phyloP scores from a whole-genome alignment of 73 alveolate species.

The Paramecium tetraurelia region DNA sequence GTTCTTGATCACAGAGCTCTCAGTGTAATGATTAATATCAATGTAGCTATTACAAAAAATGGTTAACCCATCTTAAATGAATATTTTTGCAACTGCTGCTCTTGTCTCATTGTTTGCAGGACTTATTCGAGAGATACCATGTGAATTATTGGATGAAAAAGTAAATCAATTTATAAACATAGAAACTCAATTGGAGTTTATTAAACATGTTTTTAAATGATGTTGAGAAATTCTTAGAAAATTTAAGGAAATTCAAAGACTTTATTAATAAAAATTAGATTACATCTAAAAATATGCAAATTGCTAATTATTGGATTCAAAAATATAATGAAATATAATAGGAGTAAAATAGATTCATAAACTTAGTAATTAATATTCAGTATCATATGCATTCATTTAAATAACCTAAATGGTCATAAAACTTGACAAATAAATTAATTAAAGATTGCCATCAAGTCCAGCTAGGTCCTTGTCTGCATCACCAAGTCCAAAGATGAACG shows the following conservation, averaged over 20 bases:
- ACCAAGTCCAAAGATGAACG: background rate
- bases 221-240: background rate
- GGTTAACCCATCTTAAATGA: conserved; percentile 21
- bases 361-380: background rate
- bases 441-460: background rate
- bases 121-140: background rate
- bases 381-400: background rate
- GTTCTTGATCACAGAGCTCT: background rate
- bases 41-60: background rate
- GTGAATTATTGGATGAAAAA: conserved; percentile 23
- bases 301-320: background rate
- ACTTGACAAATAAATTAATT: background rate
- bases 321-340: background rate
- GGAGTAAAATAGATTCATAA: background rate
- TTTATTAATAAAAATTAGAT: background rate
- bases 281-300: background rate
- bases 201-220: background rate
- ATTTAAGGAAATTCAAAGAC: background rate
- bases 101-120: conserved; percentile 1
- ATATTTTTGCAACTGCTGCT: conserved; percentile 29
- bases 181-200: background rate
- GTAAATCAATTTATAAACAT: background rate
- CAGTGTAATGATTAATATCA: background rate
- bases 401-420: background rate
- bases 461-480: conserved; percentile 30